Evolutionary conservation across 495 filamentous ascomycete species (phyloP), one percentile per base, ranked within the genome.

Genomic region (Aspergillus ellipticus): DNA sequence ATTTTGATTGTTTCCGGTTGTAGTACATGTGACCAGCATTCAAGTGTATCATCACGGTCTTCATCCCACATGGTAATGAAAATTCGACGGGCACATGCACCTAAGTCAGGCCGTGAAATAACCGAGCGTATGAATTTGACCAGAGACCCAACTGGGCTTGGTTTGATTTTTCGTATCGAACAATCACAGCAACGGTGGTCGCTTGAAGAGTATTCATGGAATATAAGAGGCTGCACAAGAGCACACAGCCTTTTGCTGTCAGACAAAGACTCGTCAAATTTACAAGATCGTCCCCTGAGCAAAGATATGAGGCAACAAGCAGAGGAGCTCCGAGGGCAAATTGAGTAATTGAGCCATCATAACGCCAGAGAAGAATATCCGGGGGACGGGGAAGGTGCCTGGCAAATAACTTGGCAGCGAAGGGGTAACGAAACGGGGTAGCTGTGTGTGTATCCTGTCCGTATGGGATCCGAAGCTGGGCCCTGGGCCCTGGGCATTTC

Each of bases 281-380:
- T 15, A 7, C 20, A 10, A 21, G 28, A 26, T 21, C 22, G 1
- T 3, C 3, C 0, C 20, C 11, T 13, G 15, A 1, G 21, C 26
- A 3, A n/a, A 56, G 13, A 6, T 29, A 31, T 13, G 33, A 49
- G 28, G 31, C 0, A 16, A 56, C 43, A 1, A 19, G 19, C n/a
- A 56, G 20, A 56, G 17, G 13, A 43, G 16, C 33, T 56, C 54
- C 6, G 24, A 24, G 6, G 54, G 54, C 10, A 56, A 33, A n/a
- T n/a, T n/a, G n/a, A n/a, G n/a, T n/a, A n/a, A n/a, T n/a, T n/a
- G n/a, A n/a, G n/a, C n/a, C n/a, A n/a, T n/a, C n/a, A n/a, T n/a
- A n/a, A n/a, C n/a, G n/a, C n/a, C n/a, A n/a, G n/a, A n/a, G n/a
- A n/a, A n/a, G n/a, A n/a, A n/a, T n/a, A n/a, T n/a, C n/a, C n/a